Evolutionary conservation across 768 basidiomycete species (phyloP), one percentile per base, ranked within the genome.

Genomic region (Agrocybe praecox): DNA sequence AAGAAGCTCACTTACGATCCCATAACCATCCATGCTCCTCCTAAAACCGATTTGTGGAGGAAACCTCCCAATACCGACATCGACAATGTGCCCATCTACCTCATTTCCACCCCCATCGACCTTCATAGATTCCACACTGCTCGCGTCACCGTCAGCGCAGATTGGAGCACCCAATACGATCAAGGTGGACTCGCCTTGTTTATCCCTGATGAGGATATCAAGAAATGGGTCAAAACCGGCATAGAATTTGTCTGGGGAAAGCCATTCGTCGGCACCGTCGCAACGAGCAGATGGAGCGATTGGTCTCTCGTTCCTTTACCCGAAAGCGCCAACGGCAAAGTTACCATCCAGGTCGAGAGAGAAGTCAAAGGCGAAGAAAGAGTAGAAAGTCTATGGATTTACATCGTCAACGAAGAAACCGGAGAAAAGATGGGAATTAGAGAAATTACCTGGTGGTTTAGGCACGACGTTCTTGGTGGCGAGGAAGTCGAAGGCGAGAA

Each of bases 381-480:
- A 18, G 68, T 69, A n/a, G 64, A 69, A 60, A 70, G 71, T 54
- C 56, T 72, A 50, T 72, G 71, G 71, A 55, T 72, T 11, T 70
- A 70, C 50, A 57, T 68, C 53, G 52, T 72, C 55, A 62, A 72
- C 42, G 64, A 65, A 24, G 64, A 69, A 50, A 72, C 69, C 7
- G 70, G 70, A 12, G 67, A 72, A 53, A 70, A 70, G 58, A 29
- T 60, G 32, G 70, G 70, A 0, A 70, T 72, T 33, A 58, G 70
- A 33, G 70, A 72, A 53, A 62, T 72, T 18, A 72, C 70, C 24
- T 72, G 70, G 70, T 72, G 65, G 65, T 72, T 72, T 55, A 60
- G 70, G 43, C 65, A 69, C 49, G 70, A 70, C 50, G 57, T 69
- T 12, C 56, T 59, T 11, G 60, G 52, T 1, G 44, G 36, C n/a